Percentiles rank a stretch among this genome's conserved stretches.
phyloP scores from a whole-genome alignment of 2,329 filamentous ascomycete species.

The Pezicula neosporulosa region DNA sequence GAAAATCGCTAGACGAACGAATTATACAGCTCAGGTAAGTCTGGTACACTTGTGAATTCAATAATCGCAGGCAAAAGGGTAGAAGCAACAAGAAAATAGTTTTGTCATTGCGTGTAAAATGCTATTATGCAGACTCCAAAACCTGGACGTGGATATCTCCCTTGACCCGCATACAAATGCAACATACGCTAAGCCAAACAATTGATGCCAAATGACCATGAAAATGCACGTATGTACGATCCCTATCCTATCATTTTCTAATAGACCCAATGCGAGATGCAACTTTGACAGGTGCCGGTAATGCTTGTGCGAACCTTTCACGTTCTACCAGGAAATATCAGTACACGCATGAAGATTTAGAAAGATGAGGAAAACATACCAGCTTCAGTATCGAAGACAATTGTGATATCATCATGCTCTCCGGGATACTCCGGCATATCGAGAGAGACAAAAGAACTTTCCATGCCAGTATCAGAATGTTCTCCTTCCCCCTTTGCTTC shows the following conservation, averaged over 20 bases:
- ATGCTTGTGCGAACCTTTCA: constrained; percentile 25
- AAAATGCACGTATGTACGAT: no score
- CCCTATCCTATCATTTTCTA: constrained; percentile 18
- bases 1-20: no score
- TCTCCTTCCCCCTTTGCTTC: constrained; percentile 11
- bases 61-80: no score
- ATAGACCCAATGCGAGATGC: constrained; percentile 29
- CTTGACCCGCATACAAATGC: no score
- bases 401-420: constrained; percentile 87
- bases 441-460: constrained; percentile 75
- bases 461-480: constrained; percentile 36
- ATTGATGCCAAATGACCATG: no score
- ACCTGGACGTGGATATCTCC: no score
- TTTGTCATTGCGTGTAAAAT: no score
- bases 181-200: no score
- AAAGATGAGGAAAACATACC: constrained; percentile 16
- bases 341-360: neutral
- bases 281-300: constrained; percentile 29
- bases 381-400: constrained; percentile 76
- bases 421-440: constrained; percentile 87
- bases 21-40: no score
- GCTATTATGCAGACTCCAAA: no score
- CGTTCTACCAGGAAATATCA: constrained; percentile 19
- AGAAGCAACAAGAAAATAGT: no score
- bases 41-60: no score